phyloP scores from a whole-genome alignment of 1,284 basidiomycete genomes.

The Anthracocystis setariae region DNA sequence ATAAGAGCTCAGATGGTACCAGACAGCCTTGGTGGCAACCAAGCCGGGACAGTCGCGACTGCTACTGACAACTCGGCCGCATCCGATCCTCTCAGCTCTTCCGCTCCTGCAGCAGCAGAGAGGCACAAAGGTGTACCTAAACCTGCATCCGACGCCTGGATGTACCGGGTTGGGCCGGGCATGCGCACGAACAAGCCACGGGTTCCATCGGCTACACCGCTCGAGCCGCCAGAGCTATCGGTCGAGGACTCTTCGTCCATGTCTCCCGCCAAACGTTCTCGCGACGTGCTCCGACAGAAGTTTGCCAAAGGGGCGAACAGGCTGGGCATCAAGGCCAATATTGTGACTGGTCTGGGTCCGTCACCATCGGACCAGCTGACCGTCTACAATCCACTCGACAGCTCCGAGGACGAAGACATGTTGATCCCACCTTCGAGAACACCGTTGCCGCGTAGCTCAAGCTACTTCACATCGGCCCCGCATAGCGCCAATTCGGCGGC shows the following conservation, averaged over 20 bases:
- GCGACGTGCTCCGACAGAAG: conserved; percentile 51
- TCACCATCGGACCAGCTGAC: conserved; percentile 23
- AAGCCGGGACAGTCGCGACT: background rate
- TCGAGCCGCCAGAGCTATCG: conserved; percentile 13
- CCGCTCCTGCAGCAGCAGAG: conserved; percentile 16
- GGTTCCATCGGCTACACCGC: background rate
- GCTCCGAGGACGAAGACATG: conserved; percentile 35
- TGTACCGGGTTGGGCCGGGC: conserved; percentile 63
- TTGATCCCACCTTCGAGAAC: conserved; percentile 23
- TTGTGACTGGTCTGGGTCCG: conserved; percentile 23
- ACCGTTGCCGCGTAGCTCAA: conserved; percentile 37
- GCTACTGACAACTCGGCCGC: background rate
- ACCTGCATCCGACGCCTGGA: conserved; percentile 51
- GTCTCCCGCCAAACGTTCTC: conserved; percentile 35
- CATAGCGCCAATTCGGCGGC: conserved; percentile 27
- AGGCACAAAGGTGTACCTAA: conserved; percentile 53
- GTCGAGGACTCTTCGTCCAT: conserved; percentile 17
- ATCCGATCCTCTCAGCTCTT: conserved; percentile 6
- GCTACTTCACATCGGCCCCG: conserved; percentile 32
- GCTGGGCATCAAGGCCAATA: conserved; percentile 49
- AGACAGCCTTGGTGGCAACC: background rate
- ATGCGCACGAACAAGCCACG: conserved; percentile 41
- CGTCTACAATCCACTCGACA: conserved; percentile 43
- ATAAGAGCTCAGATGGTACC: background rate
- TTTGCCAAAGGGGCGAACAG: conserved; percentile 55